Evolutionary conservation across 768 basidiomycete species (phyloP).

Genomic region (Gymnopilus junonius): DNA sequence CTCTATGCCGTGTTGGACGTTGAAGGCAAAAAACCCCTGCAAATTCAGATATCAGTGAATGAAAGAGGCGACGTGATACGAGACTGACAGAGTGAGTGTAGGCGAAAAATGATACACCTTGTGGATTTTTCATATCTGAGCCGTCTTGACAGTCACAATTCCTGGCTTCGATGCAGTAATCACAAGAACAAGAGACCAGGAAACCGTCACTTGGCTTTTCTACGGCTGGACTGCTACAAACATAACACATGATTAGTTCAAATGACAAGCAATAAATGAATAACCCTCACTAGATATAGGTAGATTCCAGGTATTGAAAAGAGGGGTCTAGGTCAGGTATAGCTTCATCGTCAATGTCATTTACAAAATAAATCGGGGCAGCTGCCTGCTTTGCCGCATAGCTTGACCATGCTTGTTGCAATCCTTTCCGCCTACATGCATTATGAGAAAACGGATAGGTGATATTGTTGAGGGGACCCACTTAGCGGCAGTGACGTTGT

Average conservation of each 20-base stretch:
- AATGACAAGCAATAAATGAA: neutral
- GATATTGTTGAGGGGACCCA: neutral
- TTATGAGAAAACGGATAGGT: neutral
- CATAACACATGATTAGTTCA: slow-evolving; percentile 18
- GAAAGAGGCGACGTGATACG: neutral
- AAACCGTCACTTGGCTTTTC: slow-evolving; percentile 26
- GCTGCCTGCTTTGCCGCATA: slow-evolving; percentile 31
- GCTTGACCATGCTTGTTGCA: slow-evolving; percentile 39
- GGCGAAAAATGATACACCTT: slow-evolving; percentile 37
- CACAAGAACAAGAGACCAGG: slow-evolving; percentile 51
- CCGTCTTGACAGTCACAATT: slow-evolving; percentile 53
- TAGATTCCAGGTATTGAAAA: slow-evolving; percentile 59
- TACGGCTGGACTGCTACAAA: slow-evolving; percentile 19
- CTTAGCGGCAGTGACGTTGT: neutral
- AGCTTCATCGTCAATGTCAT: slow-evolving; percentile 47
- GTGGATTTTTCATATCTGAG: slow-evolving; percentile 41
- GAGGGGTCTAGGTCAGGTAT: slow-evolving; percentile 43
- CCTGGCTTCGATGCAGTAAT: slow-evolving; percentile 33
- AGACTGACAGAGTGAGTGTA: slow-evolving; percentile 45
- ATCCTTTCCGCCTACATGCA: slow-evolving; percentile 25
- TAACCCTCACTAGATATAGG: slow-evolving; percentile 51
- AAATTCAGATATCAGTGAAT: neutral
- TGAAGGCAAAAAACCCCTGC: slow-evolving; percentile 57
- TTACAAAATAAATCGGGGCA: slow-evolving; percentile 39
- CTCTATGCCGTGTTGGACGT: slow-evolving; percentile 44